Conservation (phyloP, 192 early-diverging fungal genomes). For the Podila epigama region DNA sequence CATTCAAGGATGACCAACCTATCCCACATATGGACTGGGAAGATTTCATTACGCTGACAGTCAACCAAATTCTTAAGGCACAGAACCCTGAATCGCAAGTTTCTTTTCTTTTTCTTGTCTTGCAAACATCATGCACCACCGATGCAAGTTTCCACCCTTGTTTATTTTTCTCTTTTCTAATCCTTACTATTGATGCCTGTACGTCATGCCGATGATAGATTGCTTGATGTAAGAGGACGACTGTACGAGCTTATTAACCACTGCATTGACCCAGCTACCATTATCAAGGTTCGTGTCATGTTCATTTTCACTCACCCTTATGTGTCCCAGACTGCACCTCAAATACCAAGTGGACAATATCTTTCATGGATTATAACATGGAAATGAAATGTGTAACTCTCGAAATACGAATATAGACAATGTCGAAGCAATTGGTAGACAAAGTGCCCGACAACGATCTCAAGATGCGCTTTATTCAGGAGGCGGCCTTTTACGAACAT, state of each 20-base stretch:
- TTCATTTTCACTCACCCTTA: neutral
- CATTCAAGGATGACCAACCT: slow-evolving; percentile 58
- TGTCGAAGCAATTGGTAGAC: slow-evolving; percentile 76
- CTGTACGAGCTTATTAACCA: slow-evolving; percentile 91
- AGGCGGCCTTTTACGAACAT: slow-evolving; percentile 92
- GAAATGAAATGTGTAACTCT: neutral
- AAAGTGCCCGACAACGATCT: slow-evolving; percentile 69
- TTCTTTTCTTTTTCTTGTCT: neutral
- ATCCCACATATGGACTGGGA: slow-evolving; percentile 90
- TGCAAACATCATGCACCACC: neutral
- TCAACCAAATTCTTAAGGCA: slow-evolving; percentile 70
- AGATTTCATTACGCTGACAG: slow-evolving; percentile 72
- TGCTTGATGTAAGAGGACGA: slow-evolving; percentile 74
- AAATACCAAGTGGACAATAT: neutral
- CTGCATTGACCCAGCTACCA: slow-evolving; percentile 84
- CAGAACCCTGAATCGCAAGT: slow-evolving; percentile 77
- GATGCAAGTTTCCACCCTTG: neutral
- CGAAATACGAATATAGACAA: slow-evolving; percentile 48
- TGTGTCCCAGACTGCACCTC: neutral
- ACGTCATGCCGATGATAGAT: slow-evolving; percentile 25
- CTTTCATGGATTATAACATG: neutral
- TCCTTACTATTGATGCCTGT: neutral
- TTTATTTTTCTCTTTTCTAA: neutral
- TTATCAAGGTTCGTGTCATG: slow-evolving; percentile 90
- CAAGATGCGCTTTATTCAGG: slow-evolving; percentile 69